phyloP scores from a whole-genome alignment of 2,329 filamentous ascomycete genomes.

The Alternaria brassicicola region DNA sequence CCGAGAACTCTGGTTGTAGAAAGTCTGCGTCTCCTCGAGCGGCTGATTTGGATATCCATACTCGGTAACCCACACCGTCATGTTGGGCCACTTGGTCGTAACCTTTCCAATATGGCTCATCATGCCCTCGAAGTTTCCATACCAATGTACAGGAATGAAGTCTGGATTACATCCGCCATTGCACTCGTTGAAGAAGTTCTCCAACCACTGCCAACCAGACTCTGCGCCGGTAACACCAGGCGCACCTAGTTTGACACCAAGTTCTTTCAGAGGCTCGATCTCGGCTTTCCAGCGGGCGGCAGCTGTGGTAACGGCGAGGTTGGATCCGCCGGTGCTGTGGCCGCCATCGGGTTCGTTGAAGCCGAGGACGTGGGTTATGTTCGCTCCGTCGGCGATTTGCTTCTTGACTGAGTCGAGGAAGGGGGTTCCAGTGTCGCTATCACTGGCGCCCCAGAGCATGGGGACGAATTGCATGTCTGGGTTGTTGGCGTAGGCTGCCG shows the following conservation, averaged over 20 bases:
- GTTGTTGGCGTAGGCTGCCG: conserved; percentile 54
- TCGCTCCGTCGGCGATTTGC: conserved; percentile 60
- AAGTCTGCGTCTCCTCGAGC: conserved; percentile 64
- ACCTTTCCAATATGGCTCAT: conserved; percentile 70
- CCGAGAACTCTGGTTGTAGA: conserved; percentile 69
- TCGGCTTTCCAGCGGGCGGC: conserved; percentile 73
- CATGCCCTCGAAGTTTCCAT: conserved; percentile 71
- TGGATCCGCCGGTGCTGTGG: conserved; percentile 63
- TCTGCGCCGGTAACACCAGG: conserved; percentile 71
- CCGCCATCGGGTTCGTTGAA: conserved; percentile 81
- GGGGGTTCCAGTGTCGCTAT: conserved; percentile 54
- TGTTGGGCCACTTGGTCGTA: conserved; percentile 55
- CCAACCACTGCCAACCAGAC: conserved; percentile 69
- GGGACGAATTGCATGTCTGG: conserved; percentile 73
- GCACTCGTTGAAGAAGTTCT: conserved; percentile 68
- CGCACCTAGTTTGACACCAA: conserved; percentile 70
- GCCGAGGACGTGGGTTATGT: conserved; percentile 71
- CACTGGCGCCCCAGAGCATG: conserved; percentile 73
- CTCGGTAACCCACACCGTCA: conserved; percentile 78
- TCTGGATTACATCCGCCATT: conserved; percentile 54
- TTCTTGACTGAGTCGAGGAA: conserved; percentile 66
- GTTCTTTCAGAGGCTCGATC: conserved; percentile 69
- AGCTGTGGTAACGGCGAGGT: conserved; percentile 64
- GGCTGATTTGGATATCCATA: conserved; percentile 67
- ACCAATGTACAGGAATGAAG: conserved; percentile 61